phyloP scores from a whole-genome alignment of 129 eudicot species.

The Erigeron canadensis region DNA sequence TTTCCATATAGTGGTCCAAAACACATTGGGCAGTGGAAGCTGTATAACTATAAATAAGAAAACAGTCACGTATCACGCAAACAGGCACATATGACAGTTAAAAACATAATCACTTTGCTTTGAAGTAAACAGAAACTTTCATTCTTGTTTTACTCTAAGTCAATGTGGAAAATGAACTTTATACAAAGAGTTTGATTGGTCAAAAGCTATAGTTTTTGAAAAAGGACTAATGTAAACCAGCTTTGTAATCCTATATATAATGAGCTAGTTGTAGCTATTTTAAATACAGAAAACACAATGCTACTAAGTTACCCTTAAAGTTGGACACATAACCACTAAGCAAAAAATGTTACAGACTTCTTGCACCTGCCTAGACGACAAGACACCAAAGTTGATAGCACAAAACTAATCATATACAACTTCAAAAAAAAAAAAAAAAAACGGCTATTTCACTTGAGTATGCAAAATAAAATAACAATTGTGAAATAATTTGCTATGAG shows the following conservation, averaged over 20 bases:
- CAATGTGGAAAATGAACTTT: background rate
- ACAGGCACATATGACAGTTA: slow-evolving; percentile 1
- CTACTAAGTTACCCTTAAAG: background rate
- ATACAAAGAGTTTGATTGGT: too few relatives aligned
- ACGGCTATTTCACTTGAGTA: slow-evolving; percentile 12
- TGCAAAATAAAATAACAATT: slow-evolving; percentile 7
- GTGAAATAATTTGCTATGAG: slow-evolving; percentile 12
- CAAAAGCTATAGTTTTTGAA: too few relatives aligned
- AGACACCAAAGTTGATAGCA: slow-evolving; percentile 10
- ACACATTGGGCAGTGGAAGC: slow-evolving; percentile 2
- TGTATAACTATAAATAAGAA: slow-evolving; percentile 13
- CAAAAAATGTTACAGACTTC: background rate
- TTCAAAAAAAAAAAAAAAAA: slow-evolving; percentile 15
- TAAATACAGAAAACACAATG: background rate
- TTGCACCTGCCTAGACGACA: slow-evolving; percentile 26
- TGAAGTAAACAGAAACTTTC: background rate
- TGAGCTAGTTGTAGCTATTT: slow-evolving; percentile 15
- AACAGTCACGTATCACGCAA: background rate
- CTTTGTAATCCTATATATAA: background rate
- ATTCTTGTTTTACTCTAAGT: slow-evolving; percentile 19
- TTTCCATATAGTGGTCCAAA: slow-evolving; percentile 4
- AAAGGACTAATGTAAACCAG: background rate
- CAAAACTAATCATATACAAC: slow-evolving; percentile 9
- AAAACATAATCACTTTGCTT: slow-evolving; percentile 12
- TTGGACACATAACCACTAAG: background rate